phyloP scores from a whole-genome alignment of 805 yeast genomes.

The Wickerhamiella vanderwaltii region DNA sequence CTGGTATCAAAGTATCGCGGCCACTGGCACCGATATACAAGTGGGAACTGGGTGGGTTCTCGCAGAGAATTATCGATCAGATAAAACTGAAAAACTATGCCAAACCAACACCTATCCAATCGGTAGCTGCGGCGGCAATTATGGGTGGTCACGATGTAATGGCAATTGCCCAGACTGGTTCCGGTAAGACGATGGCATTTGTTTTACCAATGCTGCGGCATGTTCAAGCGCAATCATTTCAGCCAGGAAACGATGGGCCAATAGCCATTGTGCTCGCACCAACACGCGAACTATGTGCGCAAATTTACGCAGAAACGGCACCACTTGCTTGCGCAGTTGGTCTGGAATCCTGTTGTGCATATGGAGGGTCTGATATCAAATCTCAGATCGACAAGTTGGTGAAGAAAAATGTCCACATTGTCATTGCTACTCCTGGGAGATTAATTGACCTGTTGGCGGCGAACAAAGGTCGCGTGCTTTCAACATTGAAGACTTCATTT shows the following conservation, averaged over 20 bases:
- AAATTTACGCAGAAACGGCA: constrained; percentile 56
- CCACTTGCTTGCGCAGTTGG: constrained; percentile 42
- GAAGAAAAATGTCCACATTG: constrained; percentile 54
- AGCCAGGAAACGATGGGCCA: constrained; percentile 49
- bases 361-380: constrained; percentile 81
- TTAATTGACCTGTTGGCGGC: constrained; percentile 79
- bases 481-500: constrained; percentile 57
- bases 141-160: constrained; percentile 85
- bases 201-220: constrained; percentile 76
- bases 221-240: constrained; percentile 55
- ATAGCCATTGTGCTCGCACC: constrained; percentile 74
- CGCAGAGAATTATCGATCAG: constrained; percentile 42
- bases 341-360: constrained; percentile 60
- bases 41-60: constrained; percentile 77
- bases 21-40: constrained; percentile 31
- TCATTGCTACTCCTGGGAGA: constrained; percentile 93
- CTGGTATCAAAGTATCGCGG: background rate
- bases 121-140: constrained; percentile 80
- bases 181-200: constrained; percentile 89
- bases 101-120: constrained; percentile 76
- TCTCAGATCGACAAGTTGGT: constrained; percentile 70
- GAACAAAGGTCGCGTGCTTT: constrained; percentile 64
- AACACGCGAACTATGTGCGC: constrained; percentile 83
- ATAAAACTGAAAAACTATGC: constrained; percentile 42
- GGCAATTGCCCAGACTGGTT: constrained; percentile 93